Base-by-base conservation (phyloP, 805 yeast genomes). In the Groenewaldozyma salmanticensis region DNA sequence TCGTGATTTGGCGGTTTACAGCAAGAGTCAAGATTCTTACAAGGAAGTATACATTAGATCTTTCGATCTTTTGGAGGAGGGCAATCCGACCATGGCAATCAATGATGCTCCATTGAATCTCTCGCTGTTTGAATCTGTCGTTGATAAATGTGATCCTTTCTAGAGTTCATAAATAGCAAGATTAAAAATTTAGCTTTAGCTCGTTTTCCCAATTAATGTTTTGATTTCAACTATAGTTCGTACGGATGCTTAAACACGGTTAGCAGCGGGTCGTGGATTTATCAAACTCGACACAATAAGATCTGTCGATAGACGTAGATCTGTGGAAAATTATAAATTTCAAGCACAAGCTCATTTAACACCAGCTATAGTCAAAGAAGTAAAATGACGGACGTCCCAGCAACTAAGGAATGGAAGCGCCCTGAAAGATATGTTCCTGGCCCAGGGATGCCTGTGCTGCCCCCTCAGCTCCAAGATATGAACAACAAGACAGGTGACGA, bases 391-490 rank as follows among this genome's bases (percentile, higher is more conserved):
- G n/a, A n/a, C n/a, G n/a, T n/a, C n/a, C n/a, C n/a, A n/a, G n/a
- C n/a, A n/a, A n/a, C 11, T 7, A 15, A 31, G n/a, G 17, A n/a
- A 38, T 46, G 50, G 50, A 36, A 62, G 40, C 60, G 58, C 34
- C 66, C 68, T 5, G 54, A 62, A 42, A 58, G 60, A 40, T 70
- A 70, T 50, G 62, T 60, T 1, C 73, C 74, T 3, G 70, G 69
- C 3, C 71, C 72, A 5, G 71, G 69, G 13, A 86, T 81, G 47
- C 92, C 94, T 3, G 76, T 61, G 3, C 61, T 85, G 35, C 95
- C 95, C 1, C 94, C 95, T 2, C 94, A 85, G 57, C 66, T 85
- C n/a, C 66, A 80, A 0, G 79, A 79, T 45, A 13, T 38, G 35
- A 34, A 32, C 1, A 43, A 34, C 21, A 38, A 35, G 53, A 62